Evolutionary conservation across 768 basidiomycete species (phyloP), one percentile per base, ranked within the genome.

Genomic region (Rhizopogon rudus): DNA sequence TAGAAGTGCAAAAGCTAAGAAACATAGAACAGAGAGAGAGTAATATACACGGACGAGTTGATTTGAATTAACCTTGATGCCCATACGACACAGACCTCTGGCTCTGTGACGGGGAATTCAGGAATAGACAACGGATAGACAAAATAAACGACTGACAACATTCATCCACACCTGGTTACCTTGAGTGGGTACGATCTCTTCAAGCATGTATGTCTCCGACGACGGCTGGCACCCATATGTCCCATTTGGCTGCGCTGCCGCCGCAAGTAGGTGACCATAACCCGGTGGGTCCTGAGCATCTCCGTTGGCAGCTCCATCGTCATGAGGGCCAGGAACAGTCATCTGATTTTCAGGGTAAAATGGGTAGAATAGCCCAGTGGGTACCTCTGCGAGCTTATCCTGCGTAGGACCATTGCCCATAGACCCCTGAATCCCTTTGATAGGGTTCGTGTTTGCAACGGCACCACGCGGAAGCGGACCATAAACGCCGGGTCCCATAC

Each of bases 361-460:
- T 0, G 89, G 89, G 62, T 88, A 92, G 71, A 92, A 91, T 43
- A 90, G 68, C 31, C 77, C 79, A 6, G 79, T 72, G 2, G 88
- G 87, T 43, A 91, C 75, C 17, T 91, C 87, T 1, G 82, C 83
- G 37, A 91, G 78, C 9, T 65, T 73, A 28, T 65, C 62, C 17
- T 64, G 41, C 28, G 60, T 44, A 12, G 66, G 59, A 53, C 63
- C 57, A 12, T 63, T 66, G 22, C 63, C 61, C 29, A 67, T 61
- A 31, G 55, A 59, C 12, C 65, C 66, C 52, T 64, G 64, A 9
- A 60, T 37, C 37, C 58, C 59, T 53, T 71, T 70, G 12, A 67
- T 59, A 10, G 70, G 65, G 20, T 70, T 68, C 6, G 66, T 62
- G 42, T 63, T 70, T 48, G 68, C 64, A 39, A 66, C 60, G 14